Conservation (phyloP, 129 eudicot genomes). For the Lactuca sativa region DNA sequence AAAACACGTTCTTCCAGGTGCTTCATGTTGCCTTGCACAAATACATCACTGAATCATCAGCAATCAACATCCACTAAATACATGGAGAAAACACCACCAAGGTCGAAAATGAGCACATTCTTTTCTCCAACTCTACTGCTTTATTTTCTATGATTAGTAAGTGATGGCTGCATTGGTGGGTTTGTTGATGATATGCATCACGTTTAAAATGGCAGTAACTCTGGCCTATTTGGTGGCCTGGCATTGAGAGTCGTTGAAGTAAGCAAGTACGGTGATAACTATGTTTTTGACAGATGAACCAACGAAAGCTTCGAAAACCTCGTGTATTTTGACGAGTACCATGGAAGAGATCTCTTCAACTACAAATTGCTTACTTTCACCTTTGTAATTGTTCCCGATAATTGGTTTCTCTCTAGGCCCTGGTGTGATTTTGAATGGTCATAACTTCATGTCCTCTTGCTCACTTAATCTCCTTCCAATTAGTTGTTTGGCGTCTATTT, state of each 20-base stretch:
- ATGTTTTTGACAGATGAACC: conserved; percentile 18
- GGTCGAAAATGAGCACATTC: conserved; percentile 31
- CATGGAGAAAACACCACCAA: conserved; percentile 32
- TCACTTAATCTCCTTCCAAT: conserved; percentile 22
- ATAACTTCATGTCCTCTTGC: conserved; percentile 25
- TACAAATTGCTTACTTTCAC: conserved; percentile 21
- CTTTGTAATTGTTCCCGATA: conserved; percentile 26
- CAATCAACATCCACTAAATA: background rate
- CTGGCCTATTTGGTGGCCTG: conserved; percentile 33
- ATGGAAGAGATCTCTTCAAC: conserved; percentile 32
- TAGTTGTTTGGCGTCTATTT: conserved; percentile 20
- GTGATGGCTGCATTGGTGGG: conserved; percentile 32
- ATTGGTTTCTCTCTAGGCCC: conserved; percentile 24
- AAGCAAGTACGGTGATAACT: conserved; percentile 30
- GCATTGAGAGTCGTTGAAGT: conserved; percentile 30
- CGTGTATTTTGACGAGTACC: conserved; percentile 32
- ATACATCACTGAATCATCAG: no score
- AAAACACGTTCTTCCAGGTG: no score
- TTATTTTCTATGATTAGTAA: conserved; percentile 26
- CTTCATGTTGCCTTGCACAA: no score
- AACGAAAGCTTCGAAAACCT: conserved; percentile 22
- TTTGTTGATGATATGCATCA: conserved; percentile 22
- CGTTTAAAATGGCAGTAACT: conserved; percentile 22
- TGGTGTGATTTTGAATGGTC: conserved; percentile 26
- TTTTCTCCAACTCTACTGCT: background rate